A percentile compares a stretch with the other conserved stretches of the same genome.
phyloP scores from a whole-genome alignment of 2,329 filamentous ascomycete species.

The Gnomoniopsis sp. region DNA sequence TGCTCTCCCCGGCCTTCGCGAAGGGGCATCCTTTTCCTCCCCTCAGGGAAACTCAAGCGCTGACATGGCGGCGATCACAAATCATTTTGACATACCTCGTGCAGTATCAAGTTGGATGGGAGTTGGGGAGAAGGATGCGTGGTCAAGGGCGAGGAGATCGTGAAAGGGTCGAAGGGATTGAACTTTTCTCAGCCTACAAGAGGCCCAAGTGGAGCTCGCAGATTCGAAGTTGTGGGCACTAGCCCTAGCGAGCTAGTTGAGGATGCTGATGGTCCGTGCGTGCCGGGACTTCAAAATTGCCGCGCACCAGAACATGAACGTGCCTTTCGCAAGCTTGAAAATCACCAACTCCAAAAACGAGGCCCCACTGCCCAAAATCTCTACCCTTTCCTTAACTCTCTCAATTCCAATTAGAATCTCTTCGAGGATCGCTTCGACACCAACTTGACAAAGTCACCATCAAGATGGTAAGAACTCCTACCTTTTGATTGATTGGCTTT shows the following conservation, averaged over 20 bases:
- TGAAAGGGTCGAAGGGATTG: background rate
- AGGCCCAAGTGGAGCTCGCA: conserved; percentile 21
- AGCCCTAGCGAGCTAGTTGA: conserved; percentile 3
- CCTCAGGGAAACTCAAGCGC: conserved; percentile 23
- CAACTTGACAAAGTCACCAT: conserved; percentile 43
- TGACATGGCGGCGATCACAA: conserved; percentile 20
- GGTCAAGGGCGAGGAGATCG: conserved; percentile 6
- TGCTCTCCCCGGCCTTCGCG: conserved; percentile 57
- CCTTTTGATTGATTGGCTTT: background rate
- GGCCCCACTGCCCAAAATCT: conserved; percentile 18
- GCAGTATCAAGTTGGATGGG: conserved; percentile 20
- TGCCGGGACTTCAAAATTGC: background rate
- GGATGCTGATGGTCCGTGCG: background rate
- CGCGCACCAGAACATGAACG: conserved; percentile 5
- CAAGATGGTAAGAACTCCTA: conserved; percentile 56
- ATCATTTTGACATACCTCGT: conserved; percentile 27
- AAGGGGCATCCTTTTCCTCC: conserved; percentile 25
- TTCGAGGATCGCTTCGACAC: conserved; percentile 68
- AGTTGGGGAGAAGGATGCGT: conserved; percentile 8
- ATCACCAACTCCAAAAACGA: conserved; percentile 23
- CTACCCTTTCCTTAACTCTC: conserved; percentile 16
- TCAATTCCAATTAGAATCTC: conserved; percentile 37
- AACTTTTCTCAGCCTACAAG: conserved; percentile 22
- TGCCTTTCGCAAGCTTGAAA: conserved; percentile 16
- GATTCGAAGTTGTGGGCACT: conserved; percentile 16